Evolutionary conservation across 768 basidiomycete species (phyloP), one percentile per base, ranked within the genome.

Genomic region (Suillus subalutaceus): DNA sequence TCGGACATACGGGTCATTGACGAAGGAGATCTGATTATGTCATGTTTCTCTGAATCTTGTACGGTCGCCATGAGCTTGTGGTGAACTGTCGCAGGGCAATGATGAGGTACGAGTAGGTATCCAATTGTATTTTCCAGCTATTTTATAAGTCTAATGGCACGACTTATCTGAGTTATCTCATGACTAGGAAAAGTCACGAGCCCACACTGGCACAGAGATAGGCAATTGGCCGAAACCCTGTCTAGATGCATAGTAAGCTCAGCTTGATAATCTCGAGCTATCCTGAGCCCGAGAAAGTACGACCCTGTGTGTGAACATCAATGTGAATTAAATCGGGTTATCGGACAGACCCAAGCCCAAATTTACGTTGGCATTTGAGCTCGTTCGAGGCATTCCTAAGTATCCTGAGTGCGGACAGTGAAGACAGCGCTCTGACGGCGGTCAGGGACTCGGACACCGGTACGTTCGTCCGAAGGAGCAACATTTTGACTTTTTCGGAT

Each of bases 151-250:
- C n/a, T 13, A 59, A n/a, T 15, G 26, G 50, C 26, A 30, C 26
- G 16, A 18, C 16, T 53, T 53, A 8, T 53, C 15, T 40, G 16
- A 18, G 8, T 53, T 53, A 8, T 53, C 15, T 40, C 57, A 20
- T 58, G 57, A 58, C 37, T 41, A 59, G 58, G 38, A 59, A 58
- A 53, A 10, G 50, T 52, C 50, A 52, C 50, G 52, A 32, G 30
- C 16, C 30, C 30, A 20, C 8, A 32, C 30, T 53, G 16, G 9
- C 18, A 20, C 38, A 40, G 40, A 59, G 58, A 41, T 60, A 60
- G 40, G 40, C 1, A 18, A 43, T 30, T 41, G 58, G 26, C 40
- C 23, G 26, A 20, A 12, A 2, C 58, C 26, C 30, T 43, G 23
- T 43, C 40, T 12, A 10, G 26, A 30, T 37, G 37, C 37, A 59